Percentiles rank a stretch among this genome's conserved stretches.
Conservation (phyloP, 768 basidiomycete species). For the Dictyophora rubrovolvata region DNA sequence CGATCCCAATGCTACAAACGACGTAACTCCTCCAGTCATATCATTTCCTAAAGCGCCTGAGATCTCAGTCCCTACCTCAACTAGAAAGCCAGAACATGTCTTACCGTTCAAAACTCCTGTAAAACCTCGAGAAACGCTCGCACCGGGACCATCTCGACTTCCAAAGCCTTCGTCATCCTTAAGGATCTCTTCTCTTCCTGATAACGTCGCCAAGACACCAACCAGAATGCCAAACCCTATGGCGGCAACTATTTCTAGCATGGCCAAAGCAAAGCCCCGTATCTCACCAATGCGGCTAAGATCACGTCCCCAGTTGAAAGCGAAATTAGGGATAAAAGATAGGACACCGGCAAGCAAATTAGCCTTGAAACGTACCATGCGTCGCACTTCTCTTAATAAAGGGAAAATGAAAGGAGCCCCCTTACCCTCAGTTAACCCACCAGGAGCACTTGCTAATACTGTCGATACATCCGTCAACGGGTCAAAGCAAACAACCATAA, state of each 20-base stretch:
- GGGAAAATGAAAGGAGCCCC: neutral
- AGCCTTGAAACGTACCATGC: neutral
- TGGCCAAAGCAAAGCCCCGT: neutral
- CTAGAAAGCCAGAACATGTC: neutral
- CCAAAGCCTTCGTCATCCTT: neutral
- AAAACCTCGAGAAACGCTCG: neutral
- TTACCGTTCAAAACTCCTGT: neutral
- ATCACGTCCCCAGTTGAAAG: neutral
- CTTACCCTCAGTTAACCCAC: neutral
- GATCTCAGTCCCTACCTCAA: neutral
- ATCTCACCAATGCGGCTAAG: neutral
- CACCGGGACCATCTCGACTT: constrained; percentile 3
- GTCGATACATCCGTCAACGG: neutral
- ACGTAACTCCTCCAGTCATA: neutral
- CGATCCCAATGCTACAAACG: neutral
- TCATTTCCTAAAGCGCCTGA: neutral
- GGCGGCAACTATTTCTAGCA: neutral
- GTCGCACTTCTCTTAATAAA: neutral
- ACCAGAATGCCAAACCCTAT: neutral
- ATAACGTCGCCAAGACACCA: neutral
- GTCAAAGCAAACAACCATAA: neutral
- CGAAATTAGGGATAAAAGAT: neutral
- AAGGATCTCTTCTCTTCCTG: neutral
- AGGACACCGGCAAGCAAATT: constrained; percentile 2
- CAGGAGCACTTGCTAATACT: neutral